Base-by-base conservation (phyloP, 768 basidiomycete genomes). In the Chlorophyllum brunneum region DNA sequence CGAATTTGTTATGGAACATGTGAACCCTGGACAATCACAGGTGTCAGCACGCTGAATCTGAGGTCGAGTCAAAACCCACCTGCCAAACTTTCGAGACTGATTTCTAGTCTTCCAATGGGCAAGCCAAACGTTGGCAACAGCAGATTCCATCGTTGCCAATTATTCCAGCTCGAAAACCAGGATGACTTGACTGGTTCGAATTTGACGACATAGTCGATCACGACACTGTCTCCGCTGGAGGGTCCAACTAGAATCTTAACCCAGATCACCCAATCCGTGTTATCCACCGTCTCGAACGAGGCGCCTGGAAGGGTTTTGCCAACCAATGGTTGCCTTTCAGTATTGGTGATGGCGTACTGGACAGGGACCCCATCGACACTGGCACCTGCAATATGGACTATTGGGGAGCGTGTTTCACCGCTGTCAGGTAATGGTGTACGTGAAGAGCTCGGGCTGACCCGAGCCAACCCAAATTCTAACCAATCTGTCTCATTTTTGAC, bases 391-490 rank as follows among this genome's bases (percentile, higher is more conserved):
- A 87, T 72, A 13, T 82, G 74, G 42, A 84, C 72, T 48, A 67
- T 73, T 38, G 79, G 77, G 36, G 70, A 67, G 27, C 57, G 57
- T 30, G 34, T 52, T 40, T 61, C 58, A 30, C 59, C 54, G 42
- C 55, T 38, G 42, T 45, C 48, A 10, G 56, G 48, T 22, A 65
- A 54, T 44, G 62, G 33, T 22, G 61, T 59, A 24, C 58, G 40
- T 36, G 42, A 44, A 27, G 27, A 16, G 10, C 27, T 38, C 51
- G 44, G 44, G 37, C 48, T 36, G 56, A 56, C n/a, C 66, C 66
- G 48, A 77, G 81, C 82, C 44, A 91, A 70, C 23, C 86, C 87
- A 59, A 91, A 89, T 63, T 89, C 87, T 16, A 91, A 70, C 82
- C 81, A 86, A 45, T 84, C 85, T n/a, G 80, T 77, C 50, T 80